Base-by-base conservation (phyloP, 768 basidiomycete genomes). In the Mrakia hoshinonis region DNA sequence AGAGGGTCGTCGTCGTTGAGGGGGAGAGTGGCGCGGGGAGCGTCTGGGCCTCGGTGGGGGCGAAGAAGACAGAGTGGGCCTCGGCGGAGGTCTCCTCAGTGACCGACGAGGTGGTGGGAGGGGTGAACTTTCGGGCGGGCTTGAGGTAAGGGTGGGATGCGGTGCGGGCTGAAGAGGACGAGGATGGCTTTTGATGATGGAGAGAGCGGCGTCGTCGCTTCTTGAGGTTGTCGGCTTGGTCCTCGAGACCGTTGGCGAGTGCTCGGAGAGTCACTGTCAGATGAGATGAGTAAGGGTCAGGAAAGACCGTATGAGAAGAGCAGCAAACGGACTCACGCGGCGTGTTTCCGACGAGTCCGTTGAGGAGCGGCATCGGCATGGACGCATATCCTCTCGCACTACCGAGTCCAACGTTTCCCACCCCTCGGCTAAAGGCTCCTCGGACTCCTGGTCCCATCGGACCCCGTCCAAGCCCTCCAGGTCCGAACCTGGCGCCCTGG, bases 161-260 rank as follows among this genome's bases (percentile, higher is more conserved):
- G 13, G 58, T n/a, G 4, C 9, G 2, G 1, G 31, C 22, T 7
- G 18, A 36, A 1, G 55, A 58, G 31, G 29, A 11, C 15, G 31
- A 20, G 55, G 55, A 58, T 15, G 58, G 11, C 20, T 20, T 22
- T 29, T 24, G 20, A n/a, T 61, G 58, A 20, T 61, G 58, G n/a
- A 61, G 58, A 15, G 49, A 51, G 20, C 31, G 36, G 36, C 34
- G 58, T 6, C 22, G 58, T 12, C 31, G 34, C 20, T 11, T 22
- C 11, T 61, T 61, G 18, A 61, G 58, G 58, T 61, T 61, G 31
- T 61, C 58, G 58, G 34, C 58, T n/a, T 61, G 58, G 11, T 61
- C 58, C 18, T 61, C 58, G 34, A 61, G 58, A n/a, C 31, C 58
- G 36, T 61, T 61, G 58, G 58, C 58, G 22, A 61, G 58, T 2